Base-by-base conservation (phyloP, 208 protist genomes). In the Crithidia mellificae region DNA sequence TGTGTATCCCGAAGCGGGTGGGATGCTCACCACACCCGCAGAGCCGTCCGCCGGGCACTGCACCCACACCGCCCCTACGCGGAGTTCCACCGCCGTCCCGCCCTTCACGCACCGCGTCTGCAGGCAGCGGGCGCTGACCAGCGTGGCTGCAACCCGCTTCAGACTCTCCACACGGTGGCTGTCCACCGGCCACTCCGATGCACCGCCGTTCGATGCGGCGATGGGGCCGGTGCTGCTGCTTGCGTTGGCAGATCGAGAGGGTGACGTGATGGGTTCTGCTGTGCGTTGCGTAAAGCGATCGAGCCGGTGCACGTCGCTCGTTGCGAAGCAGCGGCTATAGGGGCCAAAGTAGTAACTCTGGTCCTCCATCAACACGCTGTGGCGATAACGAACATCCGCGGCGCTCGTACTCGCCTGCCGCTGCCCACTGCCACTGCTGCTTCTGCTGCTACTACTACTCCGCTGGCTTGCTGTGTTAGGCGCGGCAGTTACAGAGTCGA, bases 21-120 rank as follows among this genome's bases (percentile, higher is more conserved):
- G 71, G 14, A 80, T 52, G 0, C n/a, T 6, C 12, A 86, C 41
- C 20, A 78, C 25, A 19, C 63, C 78, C 4, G 78, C 67, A 9
- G 30, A 24, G 38, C 85, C 81, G 56, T 91, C 72, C 0, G n/a
- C 30, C 0, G 81, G 81, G 52, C 85, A 91, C 8, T 68, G 27
- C 1, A 91, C 36, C 85, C 85, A 91, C 43, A 30, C 25, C 11
- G 47, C 59, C 25, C 76, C 71, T 2, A 87, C 47, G 29, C 80
- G 54, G 1, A 87, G 24, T 49, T 91, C 64, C 17, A 87, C 68
- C 2, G 54, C 24, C 0, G 32, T 11, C 6, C 68, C 59, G 17
- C 24, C 52, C 7, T n/a, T 15, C 25, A 76, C 68, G 44, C 69
- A 76, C 5, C 75, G 68, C 49, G 65, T 75, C 51, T 67, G 68